A percentile compares a stretch with the other conserved stretches of the same genome.
phyloP scores from a whole-genome alignment of 1,284 basidiomycete species.

The Rhizoctonia solani region DNA sequence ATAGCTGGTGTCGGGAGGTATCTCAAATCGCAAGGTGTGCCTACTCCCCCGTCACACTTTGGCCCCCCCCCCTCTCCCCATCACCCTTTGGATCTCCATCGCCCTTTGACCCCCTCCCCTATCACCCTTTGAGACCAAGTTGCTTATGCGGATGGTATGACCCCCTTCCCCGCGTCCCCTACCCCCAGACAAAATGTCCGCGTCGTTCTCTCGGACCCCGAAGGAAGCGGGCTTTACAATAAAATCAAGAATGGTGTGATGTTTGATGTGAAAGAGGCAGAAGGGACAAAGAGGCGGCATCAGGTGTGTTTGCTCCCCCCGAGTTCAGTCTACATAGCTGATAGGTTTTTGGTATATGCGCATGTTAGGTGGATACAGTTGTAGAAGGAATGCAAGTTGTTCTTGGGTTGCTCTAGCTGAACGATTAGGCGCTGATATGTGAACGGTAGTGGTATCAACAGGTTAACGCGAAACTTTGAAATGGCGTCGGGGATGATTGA shows the following conservation, averaged over 20 bases:
- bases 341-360: no score
- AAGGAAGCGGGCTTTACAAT: constrained; percentile 94
- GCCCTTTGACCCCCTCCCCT: no score
- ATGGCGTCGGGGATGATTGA: constrained; percentile 80
- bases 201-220: constrained; percentile 88
- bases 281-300: constrained; percentile 92
- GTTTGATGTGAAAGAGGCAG: constrained; percentile 89
- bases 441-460: constrained; percentile 80
- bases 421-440: constrained; percentile 11
- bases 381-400: constrained; percentile 78
- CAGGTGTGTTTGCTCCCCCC: constrained; percentile 59
- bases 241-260: constrained; percentile 95
- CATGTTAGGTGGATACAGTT: constrained; percentile 75
- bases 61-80: no score
- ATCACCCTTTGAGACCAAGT: no score
- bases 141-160: no score
- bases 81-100: no score
- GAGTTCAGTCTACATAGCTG: no score
- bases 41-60: neutral
- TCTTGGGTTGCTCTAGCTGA: neutral
- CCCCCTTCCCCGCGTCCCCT: constrained; percentile 42
- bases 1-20: constrained; percentile 84
- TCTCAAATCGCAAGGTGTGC: constrained; percentile 52
- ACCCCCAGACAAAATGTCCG: constrained; percentile 50
- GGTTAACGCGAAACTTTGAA: constrained; percentile 84